Percentiles rank a stretch among this genome's conserved stretches.
phyloP scores from a whole-genome alignment of 352 stramenopile genomes.

The Globisporangium rhizosaccharum region DNA sequence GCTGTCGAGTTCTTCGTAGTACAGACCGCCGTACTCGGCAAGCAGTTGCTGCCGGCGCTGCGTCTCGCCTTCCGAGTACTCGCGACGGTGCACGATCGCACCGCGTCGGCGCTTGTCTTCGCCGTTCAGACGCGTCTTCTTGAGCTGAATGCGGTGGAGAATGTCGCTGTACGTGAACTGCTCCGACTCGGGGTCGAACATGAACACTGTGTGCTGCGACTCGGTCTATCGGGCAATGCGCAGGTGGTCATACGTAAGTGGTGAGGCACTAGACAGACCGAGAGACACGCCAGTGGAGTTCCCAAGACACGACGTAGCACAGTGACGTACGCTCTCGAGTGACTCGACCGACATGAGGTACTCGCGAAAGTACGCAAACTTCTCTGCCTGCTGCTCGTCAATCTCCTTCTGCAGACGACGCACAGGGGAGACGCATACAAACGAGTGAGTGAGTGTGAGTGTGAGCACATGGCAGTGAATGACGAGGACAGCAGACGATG shows the following conservation, averaged over 20 bases:
- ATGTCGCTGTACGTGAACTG: constrained; percentile 79
- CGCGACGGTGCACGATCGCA: constrained; percentile 66
- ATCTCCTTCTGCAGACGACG: constrained; percentile 29
- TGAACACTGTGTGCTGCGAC: constrained; percentile 74
- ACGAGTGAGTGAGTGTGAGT: constrained; percentile 4
- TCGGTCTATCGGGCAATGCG: constrained; percentile 25
- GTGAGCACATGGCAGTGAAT: not conserved
- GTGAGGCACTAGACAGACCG: not conserved
- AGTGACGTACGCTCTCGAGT: constrained; percentile 56
- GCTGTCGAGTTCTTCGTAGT: constrained; percentile 62
- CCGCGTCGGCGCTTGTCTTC: constrained; percentile 78
- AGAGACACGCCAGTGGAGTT: not conserved
- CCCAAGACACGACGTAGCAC: not conserved
- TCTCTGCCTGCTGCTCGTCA: constrained; percentile 44
- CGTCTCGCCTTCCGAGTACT: constrained; percentile 63
- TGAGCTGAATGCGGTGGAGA: constrained; percentile 69
- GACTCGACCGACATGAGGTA: constrained; percentile 70
- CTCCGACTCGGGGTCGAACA: constrained; percentile 67
- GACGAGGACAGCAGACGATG: not conserved
- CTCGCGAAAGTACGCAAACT: constrained; percentile 80
- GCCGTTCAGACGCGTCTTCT: constrained; percentile 72
- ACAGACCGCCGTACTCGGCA: constrained; percentile 58
- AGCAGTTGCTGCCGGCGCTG: constrained; percentile 56
- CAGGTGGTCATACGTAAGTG: not conserved
- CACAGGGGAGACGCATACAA: not conserved